Base-by-base conservation (phyloP, 805 yeast species). In the Pichia manshurica region DNA sequence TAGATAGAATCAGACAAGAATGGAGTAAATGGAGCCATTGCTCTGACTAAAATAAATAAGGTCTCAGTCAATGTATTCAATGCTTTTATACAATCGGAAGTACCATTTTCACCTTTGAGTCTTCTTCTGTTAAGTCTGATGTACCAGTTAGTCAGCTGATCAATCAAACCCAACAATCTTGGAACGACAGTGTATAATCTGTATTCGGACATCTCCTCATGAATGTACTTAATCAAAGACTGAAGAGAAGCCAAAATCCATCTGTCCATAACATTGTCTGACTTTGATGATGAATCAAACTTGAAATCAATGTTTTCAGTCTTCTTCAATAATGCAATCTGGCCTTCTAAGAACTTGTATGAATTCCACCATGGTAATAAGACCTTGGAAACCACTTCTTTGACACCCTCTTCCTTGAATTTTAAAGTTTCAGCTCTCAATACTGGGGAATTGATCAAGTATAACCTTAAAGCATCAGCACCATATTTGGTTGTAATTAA, bases 21-120 rank as follows among this genome's bases (percentile, higher is more conserved):
- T 55, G 99, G 99, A 45, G 98, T 90, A 72, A 93, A 93, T 56
- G 99, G 99, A 49, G 98, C 98, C 97, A 93, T 91, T 42, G 96
- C 95, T 65, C 97, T 82, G 44, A 81, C 84, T 62, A 93, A 81
- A 40, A 88, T 87, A 67, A 86, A 85, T 58, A 90, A 74, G 31
- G 93, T 96, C 66, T 89, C 96, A 48, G 90, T 82, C 67, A 93
- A 74, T 21, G 97, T 86, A 71, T 93, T 93, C 61, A 93, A 77
- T 42, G 96, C 96, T 60, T 78, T 78, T 57, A 81, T 67, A 59
- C 96, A 84, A 64, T 93, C 99, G 48, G 81, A 84, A 44, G 79
- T 69, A 51, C 96, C 96, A 51, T 78, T 83, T 63, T 84, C 93
- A 65, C 98, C 98, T 83, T 93, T 93, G 63, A 93, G 79, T 76